Evolutionary conservation across 2,329 filamentous ascomycete genomes (phyloP).

Genomic region (Sclerotinia subarctica): DNA sequence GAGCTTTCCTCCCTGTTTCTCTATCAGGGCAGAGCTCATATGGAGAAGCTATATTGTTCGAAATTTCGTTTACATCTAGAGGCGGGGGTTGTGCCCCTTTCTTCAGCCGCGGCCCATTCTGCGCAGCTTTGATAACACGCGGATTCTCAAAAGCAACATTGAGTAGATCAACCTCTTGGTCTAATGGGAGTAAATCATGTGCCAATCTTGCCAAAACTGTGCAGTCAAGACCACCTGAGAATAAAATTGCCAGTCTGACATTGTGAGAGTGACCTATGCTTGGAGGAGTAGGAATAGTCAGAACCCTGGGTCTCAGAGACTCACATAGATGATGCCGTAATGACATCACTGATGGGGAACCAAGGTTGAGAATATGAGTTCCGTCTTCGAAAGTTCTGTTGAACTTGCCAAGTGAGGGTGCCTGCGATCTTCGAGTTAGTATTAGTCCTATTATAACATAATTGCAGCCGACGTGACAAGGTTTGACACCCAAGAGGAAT

Average conservation of each 20-base stretch:
- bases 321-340: conserved; percentile 55
- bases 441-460: not conserved
- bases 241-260: conserved; percentile 71
- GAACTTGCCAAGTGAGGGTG: conserved; percentile 32
- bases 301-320: conserved; percentile 62
- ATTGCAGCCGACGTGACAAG: not conserved
- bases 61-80: not conserved
- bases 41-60: conserved; percentile 35
- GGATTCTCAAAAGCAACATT: conserved; percentile 98
- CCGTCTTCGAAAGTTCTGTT: conserved; percentile 41
- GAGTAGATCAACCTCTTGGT: conserved; percentile 76
- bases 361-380: conserved; percentile 36
- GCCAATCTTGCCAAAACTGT: conserved; percentile 78
- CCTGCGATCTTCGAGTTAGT: conserved; percentile 8
- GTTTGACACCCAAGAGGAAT: not conserved
- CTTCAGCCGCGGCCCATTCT: conserved; percentile 38
- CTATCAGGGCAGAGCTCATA: conserved; percentile 91
- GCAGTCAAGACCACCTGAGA: conserved; percentile 93
- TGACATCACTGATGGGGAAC: conserved; percentile 50
- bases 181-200: conserved; percentile 68
- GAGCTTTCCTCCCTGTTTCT: conserved; percentile 76
- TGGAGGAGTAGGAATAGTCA: conserved; percentile 61
- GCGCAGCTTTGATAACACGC: conserved; percentile 58
- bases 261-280: conserved; percentile 37
- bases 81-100: conserved; percentile 7